Conservation (phyloP, 2,329 filamentous ascomycete genomes). For the Fusarium circinatum region DNA sequence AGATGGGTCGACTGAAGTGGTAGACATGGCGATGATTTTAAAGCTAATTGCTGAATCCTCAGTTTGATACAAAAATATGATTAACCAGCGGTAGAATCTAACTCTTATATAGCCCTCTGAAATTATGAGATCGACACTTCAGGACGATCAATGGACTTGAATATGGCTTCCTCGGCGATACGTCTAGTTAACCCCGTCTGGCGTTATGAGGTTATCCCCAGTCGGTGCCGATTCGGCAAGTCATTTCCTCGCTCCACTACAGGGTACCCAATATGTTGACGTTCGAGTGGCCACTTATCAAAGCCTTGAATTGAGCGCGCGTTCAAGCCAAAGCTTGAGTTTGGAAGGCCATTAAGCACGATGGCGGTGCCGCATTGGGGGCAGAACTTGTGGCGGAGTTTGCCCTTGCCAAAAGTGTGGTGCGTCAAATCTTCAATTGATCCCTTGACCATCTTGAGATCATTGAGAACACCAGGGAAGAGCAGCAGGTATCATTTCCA, state of each 20-base stretch:
- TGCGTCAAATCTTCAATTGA: too few species aligned
- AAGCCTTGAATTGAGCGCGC: too few species aligned
- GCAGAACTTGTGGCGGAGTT: too few species aligned
- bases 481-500: too few species aligned
- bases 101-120: not conserved
- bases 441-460: too few species aligned
- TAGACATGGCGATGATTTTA: not conserved
- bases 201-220: conserved; percentile 5
- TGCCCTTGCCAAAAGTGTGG: too few species aligned
- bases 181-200: not conserved
- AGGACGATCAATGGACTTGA: not conserved
- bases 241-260: rapidly evolving
- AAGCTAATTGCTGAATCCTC: not conserved
- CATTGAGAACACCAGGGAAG: too few species aligned
- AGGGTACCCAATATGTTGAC: not conserved
- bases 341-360: too few species aligned
- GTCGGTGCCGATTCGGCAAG: conserved; percentile 10
- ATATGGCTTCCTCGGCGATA: not conserved
- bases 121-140: rapidly evolving
- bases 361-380: too few species aligned
- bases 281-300: too few species aligned
- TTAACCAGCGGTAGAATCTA: rapidly evolving
- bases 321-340: too few species aligned
- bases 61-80: not conserved
- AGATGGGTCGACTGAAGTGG: not conserved